Base-by-base conservation (phyloP, 129 eudicot species). In the Sambucus nigra region DNA sequence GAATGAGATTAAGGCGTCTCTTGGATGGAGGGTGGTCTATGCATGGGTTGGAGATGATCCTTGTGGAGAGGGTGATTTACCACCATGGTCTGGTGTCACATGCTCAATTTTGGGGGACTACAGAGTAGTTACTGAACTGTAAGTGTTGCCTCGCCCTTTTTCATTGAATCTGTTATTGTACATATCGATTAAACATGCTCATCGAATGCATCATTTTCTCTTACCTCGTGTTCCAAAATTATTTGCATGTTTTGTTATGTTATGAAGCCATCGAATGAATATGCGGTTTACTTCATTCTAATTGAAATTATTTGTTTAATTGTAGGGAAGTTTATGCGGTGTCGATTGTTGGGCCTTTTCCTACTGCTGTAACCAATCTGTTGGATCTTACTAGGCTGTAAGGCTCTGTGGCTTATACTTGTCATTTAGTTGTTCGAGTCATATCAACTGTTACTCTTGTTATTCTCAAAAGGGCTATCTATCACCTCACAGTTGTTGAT, bases 1-100 rank as follows among this genome's bases (percentile, higher is more conserved):
- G 52, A 89, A 84, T 69, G 97, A 89, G 71, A 84, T 89, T 14
- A 89, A 89, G 73, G 84, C 97, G 17, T 89, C 97, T 40, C 88
- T 89, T 28, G 98, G 98, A 61, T 85, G 95, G 98, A 85, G 98
- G 69, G 98, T 91, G 58, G 98, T 91, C 25, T 91, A 91, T 65
- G 83, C 94, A 19, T 91, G 98, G 98, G 86, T 91, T 27, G 98
- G 98, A 44, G 98, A 91, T 62, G 98, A 92, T 77, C 99, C 99
- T 39, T 92, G 99, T 68, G 96, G 99, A 69, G 96, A 92, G 55
- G 91, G 91, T 56, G 96, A 83, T 65, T 68, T 92, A 67, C 95
- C 99, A 31, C 82, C 94, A 20, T 92, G 99, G 99, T 92, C 99
- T 65, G 99, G 96, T n/a, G 96, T 92, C 67, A 92, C 79, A 0